Evolutionary conservation across 169 alveolate genomes (phyloP).

Genomic region (Plasmodium knowlesi): DNA sequence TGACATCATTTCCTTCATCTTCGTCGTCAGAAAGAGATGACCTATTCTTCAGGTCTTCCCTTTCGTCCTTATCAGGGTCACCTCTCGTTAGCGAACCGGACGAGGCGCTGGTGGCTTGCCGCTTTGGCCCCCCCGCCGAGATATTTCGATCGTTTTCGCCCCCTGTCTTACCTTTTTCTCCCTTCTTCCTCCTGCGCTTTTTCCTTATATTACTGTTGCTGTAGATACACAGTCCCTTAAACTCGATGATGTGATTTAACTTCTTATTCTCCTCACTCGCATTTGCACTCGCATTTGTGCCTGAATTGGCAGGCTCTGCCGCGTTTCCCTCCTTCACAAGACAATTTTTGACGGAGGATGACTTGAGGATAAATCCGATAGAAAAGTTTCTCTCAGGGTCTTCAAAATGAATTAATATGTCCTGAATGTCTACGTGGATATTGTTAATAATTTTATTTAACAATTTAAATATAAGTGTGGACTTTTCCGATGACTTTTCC

Average conservation of each 20-base stretch:
- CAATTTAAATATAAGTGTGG: conserved; percentile 85
- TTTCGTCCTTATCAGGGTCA: neutral
- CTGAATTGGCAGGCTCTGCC: neutral
- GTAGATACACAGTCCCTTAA: conserved; percentile 73
- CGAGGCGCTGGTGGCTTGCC: neutral
- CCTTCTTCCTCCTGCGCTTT: conserved; percentile 13
- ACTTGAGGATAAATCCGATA: conserved; percentile 81
- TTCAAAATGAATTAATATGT: conserved; percentile 85
- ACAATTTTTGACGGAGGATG: conserved; percentile 79
- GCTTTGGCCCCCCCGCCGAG: neutral
- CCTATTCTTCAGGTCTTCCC: neutral
- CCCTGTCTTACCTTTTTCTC: conserved; percentile 4
- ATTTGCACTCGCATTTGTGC: conserved; percentile 11
- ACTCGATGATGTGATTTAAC: conserved; percentile 72
- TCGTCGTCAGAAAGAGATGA: neutral
- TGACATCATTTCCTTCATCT: neutral
- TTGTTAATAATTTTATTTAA: conserved; percentile 87
- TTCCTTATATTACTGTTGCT: conserved; percentile 48
- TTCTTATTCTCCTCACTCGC: conserved; percentile 26
- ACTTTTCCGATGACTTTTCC: conserved; percentile 72
- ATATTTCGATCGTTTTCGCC: neutral
- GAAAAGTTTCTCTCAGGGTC: conserved; percentile 81
- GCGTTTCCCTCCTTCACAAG: conserved; percentile 27
- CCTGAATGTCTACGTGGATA: conserved; percentile 86
- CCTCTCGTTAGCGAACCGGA: neutral